Conservation (phyloP, 2,329 filamentous ascomycete genomes). For the Lasiodiplodia gonubiensis region DNA sequence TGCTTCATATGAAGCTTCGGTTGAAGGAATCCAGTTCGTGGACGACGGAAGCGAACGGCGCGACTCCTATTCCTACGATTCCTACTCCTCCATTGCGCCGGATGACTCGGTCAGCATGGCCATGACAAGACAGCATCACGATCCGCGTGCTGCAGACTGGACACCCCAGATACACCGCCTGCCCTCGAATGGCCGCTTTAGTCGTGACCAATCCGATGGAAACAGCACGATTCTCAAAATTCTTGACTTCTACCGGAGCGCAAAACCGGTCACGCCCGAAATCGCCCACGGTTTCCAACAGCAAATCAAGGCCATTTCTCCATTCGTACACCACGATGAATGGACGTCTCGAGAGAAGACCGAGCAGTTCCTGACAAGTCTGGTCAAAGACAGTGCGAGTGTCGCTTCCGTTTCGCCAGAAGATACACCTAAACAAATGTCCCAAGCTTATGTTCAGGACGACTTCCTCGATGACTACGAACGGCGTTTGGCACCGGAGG, state of each 20-base stretch:
- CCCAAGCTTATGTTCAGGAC: constrained; percentile 37
- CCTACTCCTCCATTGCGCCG: constrained; percentile 42
- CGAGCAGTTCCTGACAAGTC: constrained; percentile 60
- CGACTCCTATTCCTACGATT: constrained; percentile 37
- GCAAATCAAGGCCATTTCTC: constrained; percentile 55
- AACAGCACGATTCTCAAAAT: constrained; percentile 52
- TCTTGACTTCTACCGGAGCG: constrained; percentile 49
- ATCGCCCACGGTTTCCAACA: constrained; percentile 47
- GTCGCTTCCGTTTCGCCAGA: constrained; percentile 13
- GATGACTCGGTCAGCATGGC: constrained; percentile 48
- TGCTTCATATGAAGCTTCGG: constrained; percentile 19
- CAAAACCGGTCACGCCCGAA: constrained; percentile 45
- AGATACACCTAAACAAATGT: constrained; percentile 31
- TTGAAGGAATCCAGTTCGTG: constrained; percentile 20
- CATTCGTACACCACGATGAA: constrained; percentile 50
- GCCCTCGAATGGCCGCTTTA: constrained; percentile 37
- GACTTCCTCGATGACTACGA: constrained; percentile 29
- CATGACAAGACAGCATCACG: constrained; percentile 32
- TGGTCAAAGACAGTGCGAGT: constrained; percentile 40
- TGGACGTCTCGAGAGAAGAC: constrained; percentile 62
- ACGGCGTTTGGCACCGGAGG: constrained; percentile 33
- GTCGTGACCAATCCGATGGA: constrained; percentile 38
- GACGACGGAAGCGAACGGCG: constrained; percentile 17
- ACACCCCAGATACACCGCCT: constrained; percentile 33
- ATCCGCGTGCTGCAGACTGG: constrained; percentile 36